A percentile compares a stretch with the other conserved stretches of the same genome.
phyloP scores from a whole-genome alignment of 2,329 filamentous ascomycete species.

The Cytospora paraplurivora region DNA sequence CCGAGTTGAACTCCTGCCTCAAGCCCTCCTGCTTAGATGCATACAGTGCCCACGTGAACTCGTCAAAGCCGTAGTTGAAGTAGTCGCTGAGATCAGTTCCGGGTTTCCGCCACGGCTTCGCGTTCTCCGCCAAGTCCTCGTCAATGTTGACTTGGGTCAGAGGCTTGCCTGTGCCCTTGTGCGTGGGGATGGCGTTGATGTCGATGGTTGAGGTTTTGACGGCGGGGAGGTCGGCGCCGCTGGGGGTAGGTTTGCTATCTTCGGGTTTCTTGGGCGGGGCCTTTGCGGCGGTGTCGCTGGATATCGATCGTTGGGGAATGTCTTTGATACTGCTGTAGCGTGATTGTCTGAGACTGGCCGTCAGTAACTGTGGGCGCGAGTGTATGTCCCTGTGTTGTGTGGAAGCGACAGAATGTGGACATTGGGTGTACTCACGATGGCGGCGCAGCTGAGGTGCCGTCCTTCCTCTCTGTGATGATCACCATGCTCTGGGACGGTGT shows the following conservation, averaged over 20 bases:
- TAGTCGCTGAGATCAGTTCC: conserved; percentile 95
- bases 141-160: conserved; percentile 77
- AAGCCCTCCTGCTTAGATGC: conserved; percentile 84
- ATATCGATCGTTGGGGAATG: conserved; percentile 61
- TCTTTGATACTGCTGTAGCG: conserved; percentile 67
- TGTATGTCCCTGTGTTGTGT: no score
- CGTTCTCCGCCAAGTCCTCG: conserved; percentile 72
- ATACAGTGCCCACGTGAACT: conserved; percentile 97
- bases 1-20: conserved; percentile 72
- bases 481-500: conserved; percentile 58
- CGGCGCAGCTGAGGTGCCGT: conserved; percentile 61
- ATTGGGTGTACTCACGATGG: conserved; percentile 51
- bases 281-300: conserved; percentile 53
- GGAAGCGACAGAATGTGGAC: neutral
- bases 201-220: conserved; percentile 82
- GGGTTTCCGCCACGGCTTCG: conserved; percentile 93
- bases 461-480: conserved; percentile 68
- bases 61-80: conserved; percentile 99
- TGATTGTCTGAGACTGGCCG: conserved; percentile 49
- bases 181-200: conserved; percentile 78
- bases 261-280: conserved; percentile 43
- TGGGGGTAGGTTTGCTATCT: conserved; percentile 15
- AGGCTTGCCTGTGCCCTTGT: conserved; percentile 78
- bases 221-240: conserved; percentile 49
- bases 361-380: neutral